Evolutionary conservation across 352 stramenopile genomes (phyloP).

Genomic region (Nothophytophthora sp.): DNA sequence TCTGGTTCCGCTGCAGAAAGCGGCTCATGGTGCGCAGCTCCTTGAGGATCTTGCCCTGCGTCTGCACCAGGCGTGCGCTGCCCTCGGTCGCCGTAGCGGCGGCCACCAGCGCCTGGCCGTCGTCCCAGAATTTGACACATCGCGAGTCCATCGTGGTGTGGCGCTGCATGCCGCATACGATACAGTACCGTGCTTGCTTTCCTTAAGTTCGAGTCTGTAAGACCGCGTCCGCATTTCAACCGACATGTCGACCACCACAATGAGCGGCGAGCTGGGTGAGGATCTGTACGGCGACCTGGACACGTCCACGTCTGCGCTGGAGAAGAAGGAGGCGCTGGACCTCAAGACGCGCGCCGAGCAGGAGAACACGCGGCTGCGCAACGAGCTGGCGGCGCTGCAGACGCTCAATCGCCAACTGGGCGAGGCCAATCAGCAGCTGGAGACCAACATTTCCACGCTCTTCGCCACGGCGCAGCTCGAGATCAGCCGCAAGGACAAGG

Average conservation of each 20-base stretch:
- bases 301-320: conserved; percentile 69
- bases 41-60: conserved; percentile 61
- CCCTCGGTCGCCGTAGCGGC: conserved; percentile 13
- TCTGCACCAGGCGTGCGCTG: conserved; percentile 24
- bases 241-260: neutral
- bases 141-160: conserved; percentile 51
- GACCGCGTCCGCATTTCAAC: conserved; percentile 14
- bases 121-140: conserved; percentile 80
- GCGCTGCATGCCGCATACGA: neutral
- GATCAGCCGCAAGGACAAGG: conserved; percentile 74
- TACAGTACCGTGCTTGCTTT: no score
- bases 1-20: conserved; percentile 82
- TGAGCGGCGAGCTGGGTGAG: conserved; percentile 24
- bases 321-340: conserved; percentile 62
- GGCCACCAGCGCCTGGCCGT: conserved; percentile 59
- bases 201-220: conserved; percentile 3
- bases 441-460: conserved; percentile 75
- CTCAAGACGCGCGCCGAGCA: conserved; percentile 54
- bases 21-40: conserved; percentile 74
- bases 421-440: conserved; percentile 55
- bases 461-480: conserved; percentile 79
- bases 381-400: conserved; percentile 68
- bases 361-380: conserved; percentile 50
- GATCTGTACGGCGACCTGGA: conserved; percentile 85
- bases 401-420: conserved; percentile 59